These are phyloP conservation scores for Zygoascus tannicola DNA, from an alignment of 805 yeast genomes.

Conservation along the genomic window DNA sequence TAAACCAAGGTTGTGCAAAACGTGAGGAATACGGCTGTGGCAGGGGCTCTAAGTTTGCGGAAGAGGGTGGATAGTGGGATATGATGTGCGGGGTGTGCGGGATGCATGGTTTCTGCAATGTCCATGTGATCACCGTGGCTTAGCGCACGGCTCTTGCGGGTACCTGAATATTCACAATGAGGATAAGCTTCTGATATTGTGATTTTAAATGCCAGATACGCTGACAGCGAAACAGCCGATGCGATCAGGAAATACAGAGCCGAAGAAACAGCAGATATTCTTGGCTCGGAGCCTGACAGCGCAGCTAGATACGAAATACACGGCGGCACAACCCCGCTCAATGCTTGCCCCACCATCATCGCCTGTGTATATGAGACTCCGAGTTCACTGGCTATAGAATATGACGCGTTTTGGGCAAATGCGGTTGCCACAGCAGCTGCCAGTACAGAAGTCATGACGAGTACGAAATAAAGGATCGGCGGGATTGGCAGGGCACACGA, in stretches of 20 bases:
- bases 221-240: slow-evolving; percentile 36
- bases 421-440: slow-evolving; percentile 69
- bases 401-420: slow-evolving; percentile 77
- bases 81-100: slow-evolving; percentile 19
- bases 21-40: slow-evolving; percentile 58
- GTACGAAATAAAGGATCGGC: slow-evolving; percentile 29
- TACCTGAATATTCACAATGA: background rate
- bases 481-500: slow-evolving; percentile 28
- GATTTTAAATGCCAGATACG: slow-evolving; percentile 33
- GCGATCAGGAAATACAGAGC: slow-evolving; percentile 42
- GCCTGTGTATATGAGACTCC: slow-evolving; percentile 79
- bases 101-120: slow-evolving; percentile 11
- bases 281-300: slow-evolving; percentile 19
- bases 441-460: slow-evolving; percentile 55
- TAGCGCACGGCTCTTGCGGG: background rate
- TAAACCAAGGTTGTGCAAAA: slow-evolving; percentile 69
- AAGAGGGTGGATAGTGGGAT: slow-evolving; percentile 56
- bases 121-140: slow-evolving; percentile 7
- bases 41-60: slow-evolving; percentile 53
- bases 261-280: slow-evolving; percentile 11
- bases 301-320: slow-evolving; percentile 53
- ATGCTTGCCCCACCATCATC: slow-evolving; percentile 88
- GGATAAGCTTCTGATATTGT: background rate
- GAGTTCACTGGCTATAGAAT: slow-evolving; percentile 74
- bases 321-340: slow-evolving; percentile 90